Evolutionary conservation across 2,329 filamentous ascomycete genomes (phyloP).

Genomic region (Cordyceps javanica): DNA sequence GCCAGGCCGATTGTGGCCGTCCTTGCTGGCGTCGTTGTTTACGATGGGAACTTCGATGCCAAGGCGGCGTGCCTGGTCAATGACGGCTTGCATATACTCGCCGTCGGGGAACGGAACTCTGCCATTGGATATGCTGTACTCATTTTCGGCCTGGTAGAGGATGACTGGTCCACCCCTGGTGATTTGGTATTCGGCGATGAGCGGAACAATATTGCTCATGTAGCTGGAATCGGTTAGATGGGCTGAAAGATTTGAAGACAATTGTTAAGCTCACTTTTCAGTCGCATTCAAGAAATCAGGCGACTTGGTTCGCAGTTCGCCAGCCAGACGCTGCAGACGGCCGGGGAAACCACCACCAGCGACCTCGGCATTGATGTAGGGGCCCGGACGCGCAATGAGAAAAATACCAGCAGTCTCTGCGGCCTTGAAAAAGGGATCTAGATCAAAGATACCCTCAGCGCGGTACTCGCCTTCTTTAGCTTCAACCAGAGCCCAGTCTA

Average conservation of each 20-base stretch:
- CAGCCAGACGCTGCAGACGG: conserved; percentile 60
- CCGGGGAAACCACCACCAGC: conserved; percentile 67
- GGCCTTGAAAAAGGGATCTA: conserved; percentile 65
- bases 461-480: conserved; percentile 59
- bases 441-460: conserved; percentile 60
- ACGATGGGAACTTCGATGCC: conserved; percentile 66
- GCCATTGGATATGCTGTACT: conserved; percentile 36
- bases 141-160: conserved; percentile 66
- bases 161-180: conserved; percentile 69
- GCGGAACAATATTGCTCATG: conserved; percentile 47
- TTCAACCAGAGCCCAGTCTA: conserved; percentile 65
- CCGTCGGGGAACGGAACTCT: conserved; percentile 51
- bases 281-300: conserved; percentile 54
- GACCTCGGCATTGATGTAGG: conserved; percentile 65
- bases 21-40: conserved; percentile 56
- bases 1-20: conserved; percentile 17
- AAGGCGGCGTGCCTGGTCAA: conserved; percentile 54
- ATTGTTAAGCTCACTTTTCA: conserved; percentile 38
- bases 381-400: conserved; percentile 58
- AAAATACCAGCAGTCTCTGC: conserved; percentile 62
- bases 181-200: conserved; percentile 63
- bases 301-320: conserved; percentile 50
- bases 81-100: conserved; percentile 60
- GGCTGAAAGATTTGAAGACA: neutral
- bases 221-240: conserved; percentile 35